Evolutionary conservation across 2,329 filamentous ascomycete genomes (phyloP), one percentile per base, ranked within the genome.

Genomic region (Penicillium sp.): DNA sequence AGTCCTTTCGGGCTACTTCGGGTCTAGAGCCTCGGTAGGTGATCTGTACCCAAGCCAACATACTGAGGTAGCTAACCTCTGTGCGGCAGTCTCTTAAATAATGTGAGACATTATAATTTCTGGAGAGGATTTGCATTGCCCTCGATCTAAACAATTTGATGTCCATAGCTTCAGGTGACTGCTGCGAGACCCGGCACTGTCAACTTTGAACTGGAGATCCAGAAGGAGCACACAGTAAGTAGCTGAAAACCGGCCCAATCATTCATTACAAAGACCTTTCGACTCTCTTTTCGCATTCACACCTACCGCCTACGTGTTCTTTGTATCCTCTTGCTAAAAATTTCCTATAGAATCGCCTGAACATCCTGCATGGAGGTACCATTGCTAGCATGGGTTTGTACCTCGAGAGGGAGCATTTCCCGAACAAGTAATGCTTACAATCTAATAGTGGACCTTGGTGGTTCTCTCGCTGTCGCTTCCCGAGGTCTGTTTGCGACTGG

Each of bases 1-100:
- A 88, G 70, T 92, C 89, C 2, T 96, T 96, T 72, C 84, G 89
- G 76, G 82, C 83, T 60, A 88, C 90, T 59, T 96, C 91, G 5
- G 92, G 92, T 6, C 76, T 97, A 18, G 93, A 96, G 72, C 90
- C 90, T 70, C 88, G 89, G 92, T 95, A 77, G 62, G 72, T 60
- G 44, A 53, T 26, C n/a, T 38, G 33, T 34, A 16, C n/a, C n/a
- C 33, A n/a, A 26, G 13, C 28, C n/a, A 18, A 16, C 6, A 34
- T 34, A 15, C 18, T 8, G 2, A 23, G 13, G 16, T 2, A 10
- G 21, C 50, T 33, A 15, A 16, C 31, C 9, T 39, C 6, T 36
- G 3, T 45, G 12, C 3, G 44, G 42, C 34, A 71, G 69, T 1
- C 62, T 72, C 12, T 47, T 78, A 34, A 69, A 76, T 49, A 71